Percentiles rank a stretch among this genome's conserved stretches.
Conservation (phyloP, 2,329 filamentous ascomycete genomes). For the Aspergillus quadrilineatus region DNA sequence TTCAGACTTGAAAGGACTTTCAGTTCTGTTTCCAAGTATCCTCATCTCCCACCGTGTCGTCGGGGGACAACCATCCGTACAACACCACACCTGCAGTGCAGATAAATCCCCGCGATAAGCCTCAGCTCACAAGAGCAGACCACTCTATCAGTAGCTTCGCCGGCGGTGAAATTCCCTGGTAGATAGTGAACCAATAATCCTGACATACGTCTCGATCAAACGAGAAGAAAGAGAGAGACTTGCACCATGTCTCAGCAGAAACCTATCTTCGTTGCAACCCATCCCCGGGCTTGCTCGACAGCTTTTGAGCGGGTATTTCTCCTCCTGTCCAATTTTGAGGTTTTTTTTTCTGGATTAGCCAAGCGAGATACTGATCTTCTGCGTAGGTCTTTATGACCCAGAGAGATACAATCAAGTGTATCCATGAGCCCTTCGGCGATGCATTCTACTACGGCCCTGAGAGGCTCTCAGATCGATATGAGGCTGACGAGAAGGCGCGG, state of each 20-base stretch:
- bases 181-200: slow-evolving; percentile 14
- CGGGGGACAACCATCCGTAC: background rate
- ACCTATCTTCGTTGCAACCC: slow-evolving; percentile 88
- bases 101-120: background rate
- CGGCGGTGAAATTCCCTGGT: slow-evolving; percentile 25
- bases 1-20: background rate
- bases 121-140: background rate
- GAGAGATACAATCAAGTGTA: slow-evolving; percentile 72
- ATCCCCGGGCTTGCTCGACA: slow-evolving; percentile 92
- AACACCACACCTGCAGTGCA: background rate
- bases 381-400: slow-evolving; percentile 95
- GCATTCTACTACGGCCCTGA: slow-evolving; percentile 96
- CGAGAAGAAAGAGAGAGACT: slow-evolving; percentile 32
- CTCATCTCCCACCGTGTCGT: background rate
- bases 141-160: slow-evolving; percentile 19
- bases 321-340: background rate
- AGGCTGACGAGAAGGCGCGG: slow-evolving; percentile 59
- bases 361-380: slow-evolving; percentile 5
- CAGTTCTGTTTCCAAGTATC: background rate
- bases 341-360: background rate
- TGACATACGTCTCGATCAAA: background rate
- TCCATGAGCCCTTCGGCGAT: slow-evolving; percentile 96
- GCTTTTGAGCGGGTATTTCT: slow-evolving; percentile 84
- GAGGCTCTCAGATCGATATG: slow-evolving; percentile 75
- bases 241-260: slow-evolving; percentile 68